Base-by-base conservation (phyloP, 257 asterid genomes). In the Capsicum pubescens region DNA sequence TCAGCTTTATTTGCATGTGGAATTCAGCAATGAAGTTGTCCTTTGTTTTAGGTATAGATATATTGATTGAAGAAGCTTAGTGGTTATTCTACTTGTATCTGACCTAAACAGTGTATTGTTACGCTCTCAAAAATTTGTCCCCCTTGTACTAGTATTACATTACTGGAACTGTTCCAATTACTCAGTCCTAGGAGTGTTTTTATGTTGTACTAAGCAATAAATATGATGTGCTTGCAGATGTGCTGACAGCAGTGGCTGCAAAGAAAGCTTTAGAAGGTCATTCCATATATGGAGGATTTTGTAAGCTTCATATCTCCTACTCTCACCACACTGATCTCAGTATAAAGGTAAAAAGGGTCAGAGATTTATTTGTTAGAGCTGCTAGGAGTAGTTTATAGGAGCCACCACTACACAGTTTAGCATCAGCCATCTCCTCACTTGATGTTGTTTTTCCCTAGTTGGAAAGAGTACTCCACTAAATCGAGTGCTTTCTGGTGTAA, bases 321-420 rank as follows among this genome's bases (percentile, higher is more conserved):
- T 97, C 99, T 84, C 93, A 98, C 55, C 98, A 97, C 89, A 94
- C 95, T 81, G 99, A 97, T 91, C 98, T 97, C 89, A 97, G 99
- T 87, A 95, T 97, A 79, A 93, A 95, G 95, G 99, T 90, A 89
- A 83, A 32, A 52, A 66, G 26, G 81, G 21, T 14, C 63, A 76
- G 13, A 76, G 21, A 57, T 21, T 50, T 50, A 52, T 76, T 76
- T 21, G 81, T 63, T 76, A 52, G 19, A 52, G 63, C 52, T 76
- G 5, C 3, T 12, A 50, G 80, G 60, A 74, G 60, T 52, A 52
- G n/a, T 4, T 14, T 13, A 3, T 76, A 50, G 11, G 61, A 52
- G 48, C 81, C 60, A 48, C 81, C 60, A 48, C 48, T 76, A 2
- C 61, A 26, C 16, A 54, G 12, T 76, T 50, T 74, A 21, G 63